Conservation (phyloP, 2,329 filamentous ascomycete species). For the Fusarium chaquense region DNA sequence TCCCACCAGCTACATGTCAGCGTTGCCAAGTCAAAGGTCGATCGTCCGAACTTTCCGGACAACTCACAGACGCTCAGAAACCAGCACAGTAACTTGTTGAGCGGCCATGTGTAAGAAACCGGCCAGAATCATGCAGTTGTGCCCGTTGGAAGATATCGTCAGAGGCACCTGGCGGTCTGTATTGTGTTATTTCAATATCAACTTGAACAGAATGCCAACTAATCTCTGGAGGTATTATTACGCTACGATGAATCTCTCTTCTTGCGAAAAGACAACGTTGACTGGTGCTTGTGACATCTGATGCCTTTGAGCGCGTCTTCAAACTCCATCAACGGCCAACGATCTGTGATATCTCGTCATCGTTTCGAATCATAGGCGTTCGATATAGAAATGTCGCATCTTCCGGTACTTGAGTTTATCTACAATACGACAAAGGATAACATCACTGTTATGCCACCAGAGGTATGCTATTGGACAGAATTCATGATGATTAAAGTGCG, state of each 20-base stretch:
- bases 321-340: no score
- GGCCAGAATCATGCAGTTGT: background rate
- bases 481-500: no score
- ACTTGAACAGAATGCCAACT: background rate
- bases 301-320: background rate
- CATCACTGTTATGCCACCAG: no score
- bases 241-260: background rate
- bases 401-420: no score
- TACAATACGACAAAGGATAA: background rate
- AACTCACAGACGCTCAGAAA: background rate
- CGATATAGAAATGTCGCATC: background rate
- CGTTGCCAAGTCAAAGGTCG: background rate
- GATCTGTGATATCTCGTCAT: no score
- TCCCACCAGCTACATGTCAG: background rate
- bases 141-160: background rate
- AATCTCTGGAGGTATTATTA: rapidly evolving
- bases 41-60: background rate
- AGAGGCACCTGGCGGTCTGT: rapidly evolving
- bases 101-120: background rate
- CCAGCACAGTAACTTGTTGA: background rate
- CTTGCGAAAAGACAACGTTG: background rate
- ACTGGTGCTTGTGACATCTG: background rate
- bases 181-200: background rate
- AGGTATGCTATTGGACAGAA: rapidly evolving
- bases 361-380: background rate